Evolutionary conservation across 2,329 filamentous ascomycete genomes (phyloP).

Genomic region (Colletotrichum musicola): DNA sequence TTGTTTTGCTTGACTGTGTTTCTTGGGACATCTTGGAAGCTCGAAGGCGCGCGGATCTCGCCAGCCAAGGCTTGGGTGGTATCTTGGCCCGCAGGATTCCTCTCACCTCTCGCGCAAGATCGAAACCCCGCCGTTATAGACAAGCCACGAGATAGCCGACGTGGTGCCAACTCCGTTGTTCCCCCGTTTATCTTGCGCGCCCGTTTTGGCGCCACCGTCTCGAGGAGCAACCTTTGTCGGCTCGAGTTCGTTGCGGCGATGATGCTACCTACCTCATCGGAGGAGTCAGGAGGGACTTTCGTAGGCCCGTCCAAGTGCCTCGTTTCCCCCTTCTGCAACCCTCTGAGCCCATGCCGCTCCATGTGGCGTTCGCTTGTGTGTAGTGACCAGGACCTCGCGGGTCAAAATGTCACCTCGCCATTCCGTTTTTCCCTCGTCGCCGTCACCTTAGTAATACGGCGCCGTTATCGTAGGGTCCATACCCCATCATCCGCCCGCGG

Average conservation of each 20-base stretch:
- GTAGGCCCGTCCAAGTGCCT: conserved; percentile 7
- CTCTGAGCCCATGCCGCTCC: not conserved
- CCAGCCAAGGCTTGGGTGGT: conserved; percentile 29
- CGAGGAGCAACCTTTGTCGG: no score
- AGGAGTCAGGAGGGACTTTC: no score
- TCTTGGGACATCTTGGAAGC: not conserved
- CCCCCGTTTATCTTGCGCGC: no score
- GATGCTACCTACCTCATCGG: no score
- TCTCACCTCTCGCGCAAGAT: no score
- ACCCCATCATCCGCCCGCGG: conserved; percentile 9
- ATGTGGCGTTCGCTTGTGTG: conserved; percentile 26
- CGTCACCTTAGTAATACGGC: not conserved
- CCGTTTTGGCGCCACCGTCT: not conserved
- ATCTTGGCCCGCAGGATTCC: conserved; percentile 7
- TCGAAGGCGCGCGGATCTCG: conserved; percentile 34
- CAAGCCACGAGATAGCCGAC: conserved; percentile 22
- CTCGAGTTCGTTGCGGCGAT: no score
- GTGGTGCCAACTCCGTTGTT: conserved; percentile 16
- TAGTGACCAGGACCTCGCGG: not conserved
- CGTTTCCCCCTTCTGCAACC: conserved; percentile 30
- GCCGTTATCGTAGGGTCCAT: not conserved
- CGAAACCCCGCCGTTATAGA: not conserved
- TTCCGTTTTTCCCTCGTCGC: conserved; percentile 11
- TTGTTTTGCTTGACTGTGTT: not conserved
- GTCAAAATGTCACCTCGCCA: conserved; percentile 23